Evolutionary conservation across 2,329 filamentous ascomycete genomes (phyloP).

Genomic region (Hymenotorrendiella dingleyae): DNA sequence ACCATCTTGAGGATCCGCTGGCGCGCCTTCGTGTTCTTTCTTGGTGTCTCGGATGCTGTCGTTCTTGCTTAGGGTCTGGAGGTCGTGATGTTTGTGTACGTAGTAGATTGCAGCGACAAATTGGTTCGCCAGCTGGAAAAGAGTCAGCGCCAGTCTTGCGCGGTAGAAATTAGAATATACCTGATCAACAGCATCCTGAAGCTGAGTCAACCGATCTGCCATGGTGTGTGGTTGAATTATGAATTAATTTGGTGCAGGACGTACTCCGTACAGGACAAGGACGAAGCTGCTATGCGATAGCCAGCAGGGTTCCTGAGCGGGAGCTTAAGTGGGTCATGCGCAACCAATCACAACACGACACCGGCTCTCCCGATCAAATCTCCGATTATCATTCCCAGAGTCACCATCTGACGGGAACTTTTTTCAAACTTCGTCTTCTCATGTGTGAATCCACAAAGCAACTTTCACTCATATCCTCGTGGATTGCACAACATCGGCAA

Average conservation of each 20-base stretch:
- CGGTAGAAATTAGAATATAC: conserved; percentile 37
- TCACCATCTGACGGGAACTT: neutral
- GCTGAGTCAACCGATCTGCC: conserved; percentile 72
- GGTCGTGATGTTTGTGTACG: conserved; percentile 62
- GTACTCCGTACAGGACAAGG: conserved; percentile 11
- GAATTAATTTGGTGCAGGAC: too few species aligned
- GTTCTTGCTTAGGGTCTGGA: conserved; percentile 50
- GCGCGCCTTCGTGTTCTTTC: conserved; percentile 32
- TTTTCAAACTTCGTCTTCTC: neutral
- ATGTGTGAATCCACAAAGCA: neutral
- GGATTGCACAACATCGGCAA: too few species aligned
- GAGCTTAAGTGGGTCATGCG: too few species aligned
- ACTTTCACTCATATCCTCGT: neutral
- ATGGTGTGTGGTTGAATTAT: conserved; percentile 36
- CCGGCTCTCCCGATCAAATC: conserved; percentile 1
- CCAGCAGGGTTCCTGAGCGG: too few species aligned
- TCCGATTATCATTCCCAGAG: conserved; percentile 4
- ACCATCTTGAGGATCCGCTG: conserved; percentile 18
- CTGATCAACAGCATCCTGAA: conserved; percentile 81
- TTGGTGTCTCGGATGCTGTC: conserved; percentile 56
- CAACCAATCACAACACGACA: too few species aligned
- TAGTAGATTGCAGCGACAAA: conserved; percentile 63
- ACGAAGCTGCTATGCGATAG: too few species aligned
- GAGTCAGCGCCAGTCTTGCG: conserved; percentile 4
- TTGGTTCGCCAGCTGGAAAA: conserved; percentile 55